Evolutionary conservation across 179 eudicot genomes (phyloP), one percentile per base, ranked within the genome.

Genomic region (Silene noctiflora): DNA sequence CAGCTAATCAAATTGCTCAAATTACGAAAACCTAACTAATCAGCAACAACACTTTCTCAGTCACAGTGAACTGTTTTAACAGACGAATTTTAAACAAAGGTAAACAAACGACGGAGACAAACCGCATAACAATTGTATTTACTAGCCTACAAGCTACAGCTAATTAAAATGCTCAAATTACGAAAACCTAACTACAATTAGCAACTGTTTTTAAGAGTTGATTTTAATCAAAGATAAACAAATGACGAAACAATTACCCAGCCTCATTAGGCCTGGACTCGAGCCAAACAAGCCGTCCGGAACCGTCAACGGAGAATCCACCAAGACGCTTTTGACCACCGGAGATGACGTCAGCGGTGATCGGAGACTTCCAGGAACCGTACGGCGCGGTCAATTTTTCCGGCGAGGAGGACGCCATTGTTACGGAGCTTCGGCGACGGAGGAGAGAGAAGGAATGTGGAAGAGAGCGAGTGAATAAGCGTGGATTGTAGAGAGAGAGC

Each of bases 291-390:
- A 87, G 88, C 12, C 79, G 76, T 51, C 86, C 84, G 14, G n/a
- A 48, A 20, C 87, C 82, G 39, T 87, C 90, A 24, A 84, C 86
- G 19, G 87, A 66, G 66, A 83, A 39, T 27, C 88, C 90, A 0
- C 83, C 90, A 9, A 87, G 84, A 1, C 85, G 75, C 77, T 86
- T 87, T 58, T 81, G 75, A 2, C 84, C 85, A 24, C 86, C 83
- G 48, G 90, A 63, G 55, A 87, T 76, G 44, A 79, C 71, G 75
- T 84, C 88, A 20, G 90, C 84, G 72, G 86, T 84, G 75, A 87
- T 85, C 58, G 90, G 88, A 1, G 90, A 87, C 67, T 79, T 80
- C 88, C 90, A 87, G 1, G 90, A 85, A 25, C 90, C 90, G 84
- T 82, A 85, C 9, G 88, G 87, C 44, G 87, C 81, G 0, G 83